phyloP scores from a whole-genome alignment of 2,329 filamentous ascomycete species.

The Penicillium brevicompactum region DNA sequence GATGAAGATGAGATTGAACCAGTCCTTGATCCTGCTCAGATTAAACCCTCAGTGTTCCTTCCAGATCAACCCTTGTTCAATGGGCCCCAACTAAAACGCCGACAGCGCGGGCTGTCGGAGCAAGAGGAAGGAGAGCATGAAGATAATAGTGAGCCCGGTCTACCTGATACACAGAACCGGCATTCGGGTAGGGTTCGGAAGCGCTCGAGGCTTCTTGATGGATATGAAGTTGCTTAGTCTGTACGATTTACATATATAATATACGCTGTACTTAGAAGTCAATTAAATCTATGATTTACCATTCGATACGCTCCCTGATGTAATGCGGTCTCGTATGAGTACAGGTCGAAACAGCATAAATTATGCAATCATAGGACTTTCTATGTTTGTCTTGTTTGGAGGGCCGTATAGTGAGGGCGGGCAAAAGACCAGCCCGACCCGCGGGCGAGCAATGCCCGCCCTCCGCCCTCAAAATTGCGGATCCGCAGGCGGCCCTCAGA shows the following conservation, averaged over 20 bases:
- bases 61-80: background rate
- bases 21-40: background rate
- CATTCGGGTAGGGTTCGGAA: background rate
- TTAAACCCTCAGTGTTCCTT: no score
- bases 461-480: no score
- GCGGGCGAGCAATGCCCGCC: no score
- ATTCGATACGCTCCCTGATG: background rate
- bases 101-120: background rate
- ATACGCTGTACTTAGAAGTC: background rate
- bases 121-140: background rate
- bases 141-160: background rate
- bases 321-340: background rate
- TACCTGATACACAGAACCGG: background rate
- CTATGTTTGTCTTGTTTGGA: background rate
- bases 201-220: background rate
- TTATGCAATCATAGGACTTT: background rate
- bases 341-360: background rate
- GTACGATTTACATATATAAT: background rate
- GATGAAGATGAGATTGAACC: background rate
- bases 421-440: background rate
- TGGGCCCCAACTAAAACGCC: background rate
- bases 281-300: background rate
- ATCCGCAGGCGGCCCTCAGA: no score
- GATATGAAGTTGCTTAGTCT: background rate
- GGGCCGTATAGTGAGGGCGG: background rate